Conservation (phyloP, 805 yeast genomes). For the Wickerhamomyces ciferrii region DNA sequence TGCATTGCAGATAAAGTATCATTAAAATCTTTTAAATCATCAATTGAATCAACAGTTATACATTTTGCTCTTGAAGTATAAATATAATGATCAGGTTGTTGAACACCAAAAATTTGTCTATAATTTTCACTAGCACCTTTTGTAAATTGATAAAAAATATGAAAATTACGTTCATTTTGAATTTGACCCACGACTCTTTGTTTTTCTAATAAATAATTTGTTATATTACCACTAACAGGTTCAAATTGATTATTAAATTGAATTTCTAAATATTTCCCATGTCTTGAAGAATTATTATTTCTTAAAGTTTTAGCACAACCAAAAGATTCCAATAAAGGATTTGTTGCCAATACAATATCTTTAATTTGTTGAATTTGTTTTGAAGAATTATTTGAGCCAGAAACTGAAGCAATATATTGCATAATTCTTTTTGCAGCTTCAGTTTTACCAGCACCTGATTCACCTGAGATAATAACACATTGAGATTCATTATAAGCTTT, state of each 20-base stretch:
- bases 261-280: conserved; percentile 91
- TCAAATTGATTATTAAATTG: conserved; percentile 76
- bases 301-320: conserved; percentile 93
- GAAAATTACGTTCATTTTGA: conserved; percentile 90
- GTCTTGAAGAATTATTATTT: conserved; percentile 86
- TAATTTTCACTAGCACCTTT: conserved; percentile 84
- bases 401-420: conserved; percentile 93
- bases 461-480: conserved; percentile 96
- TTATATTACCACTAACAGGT: conserved; percentile 93
- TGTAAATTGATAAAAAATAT: conserved; percentile 92
- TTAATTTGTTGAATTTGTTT: conserved; percentile 79
- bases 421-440: conserved; percentile 97
- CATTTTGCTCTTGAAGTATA: conserved; percentile 88
- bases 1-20: conserved; percentile 87
- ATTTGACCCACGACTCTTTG: conserved; percentile 97
- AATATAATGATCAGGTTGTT: conserved; percentile 86
- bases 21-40: conserved; percentile 72
- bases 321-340: conserved; percentile 84
- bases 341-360: conserved; percentile 97
- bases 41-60: conserved; percentile 79
- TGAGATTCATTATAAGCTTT: conserved; percentile 92
- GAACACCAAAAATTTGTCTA: conserved; percentile 83
- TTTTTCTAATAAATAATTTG: conserved; percentile 90
- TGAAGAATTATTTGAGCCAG: conserved; percentile 60
- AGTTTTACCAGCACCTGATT: conserved; percentile 97